phyloP scores from a whole-genome alignment of 2,329 filamentous ascomycete genomes.

The Venturiaceae sp. region DNA sequence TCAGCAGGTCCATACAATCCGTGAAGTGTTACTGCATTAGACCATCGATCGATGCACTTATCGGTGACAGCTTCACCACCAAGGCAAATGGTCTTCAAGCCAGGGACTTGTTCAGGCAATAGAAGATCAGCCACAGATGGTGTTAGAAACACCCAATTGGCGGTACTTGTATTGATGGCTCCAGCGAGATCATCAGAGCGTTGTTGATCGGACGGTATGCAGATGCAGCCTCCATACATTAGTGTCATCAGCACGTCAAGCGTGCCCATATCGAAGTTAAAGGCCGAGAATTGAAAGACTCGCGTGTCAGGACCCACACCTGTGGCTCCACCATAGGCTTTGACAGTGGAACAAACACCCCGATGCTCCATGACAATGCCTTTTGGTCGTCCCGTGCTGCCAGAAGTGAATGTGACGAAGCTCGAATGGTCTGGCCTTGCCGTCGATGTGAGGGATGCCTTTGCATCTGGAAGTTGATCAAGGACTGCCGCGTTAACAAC shows the following conservation, averaged over 20 bases:
- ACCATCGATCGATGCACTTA: background rate
- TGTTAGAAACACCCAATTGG: conserved; percentile 35
- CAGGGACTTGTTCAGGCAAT: conserved; percentile 16
- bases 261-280: conserved; percentile 35
- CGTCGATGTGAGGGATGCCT: too few relatives aligned
- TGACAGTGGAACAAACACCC: too few relatives aligned
- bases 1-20: conserved; percentile 32
- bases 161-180: conserved; percentile 23
- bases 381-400: too few relatives aligned
- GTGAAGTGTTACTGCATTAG: background rate
- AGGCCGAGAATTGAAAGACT: conserved; percentile 41
- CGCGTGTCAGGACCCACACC: conserved; percentile 41
- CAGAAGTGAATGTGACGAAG: too few relatives aligned
- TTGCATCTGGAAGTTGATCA: too few relatives aligned
- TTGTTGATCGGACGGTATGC: conserved; percentile 38
- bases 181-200: conserved; percentile 35
- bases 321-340: too few relatives aligned
- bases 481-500: too few relatives aligned
- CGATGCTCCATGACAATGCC: too few relatives aligned
- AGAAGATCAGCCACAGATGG: conserved; percentile 28
- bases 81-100: background rate
- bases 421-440: too few relatives aligned
- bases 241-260: conserved; percentile 37
- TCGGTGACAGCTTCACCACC: background rate
- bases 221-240: conserved; percentile 37